A percentile compares a stretch with the other conserved stretches of the same genome.
Evolutionary conservation across 768 basidiomycete genomes (phyloP).

Genomic region (Amanita muscaria): DNA sequence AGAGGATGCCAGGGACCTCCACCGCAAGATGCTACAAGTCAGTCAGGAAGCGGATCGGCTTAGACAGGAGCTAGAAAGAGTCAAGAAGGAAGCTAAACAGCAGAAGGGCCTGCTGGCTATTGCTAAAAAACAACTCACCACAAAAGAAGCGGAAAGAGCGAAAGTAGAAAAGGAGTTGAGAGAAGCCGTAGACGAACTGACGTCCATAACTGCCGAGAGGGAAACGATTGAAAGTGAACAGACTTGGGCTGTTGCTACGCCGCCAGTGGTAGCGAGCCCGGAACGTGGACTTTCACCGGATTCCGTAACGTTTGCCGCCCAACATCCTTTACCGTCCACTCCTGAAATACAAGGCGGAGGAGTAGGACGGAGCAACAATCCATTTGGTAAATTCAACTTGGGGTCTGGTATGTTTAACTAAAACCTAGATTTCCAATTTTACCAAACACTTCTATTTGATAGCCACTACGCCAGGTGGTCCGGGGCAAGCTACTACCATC

Average conservation of each 20-base stretch:
- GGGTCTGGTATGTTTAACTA: slow-evolving; percentile 31
- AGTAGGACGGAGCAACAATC: slow-evolving; percentile 68
- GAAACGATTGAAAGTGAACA: slow-evolving; percentile 47
- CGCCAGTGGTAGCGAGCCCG: slow-evolving; percentile 13
- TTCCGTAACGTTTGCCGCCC: slow-evolving; percentile 50
- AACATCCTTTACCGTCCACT: slow-evolving; percentile 64
- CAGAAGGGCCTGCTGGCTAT: slow-evolving; percentile 95
- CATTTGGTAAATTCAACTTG: slow-evolving; percentile 69
- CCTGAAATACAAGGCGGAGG: slow-evolving; percentile 53
- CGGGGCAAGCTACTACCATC: slow-evolving; percentile 16
- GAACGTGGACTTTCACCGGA: slow-evolving; percentile 35
- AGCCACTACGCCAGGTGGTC: slow-evolving; percentile 21
- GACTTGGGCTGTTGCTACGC: slow-evolving; percentile 18
- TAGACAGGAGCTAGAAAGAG: slow-evolving; percentile 75
- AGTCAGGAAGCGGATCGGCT: slow-evolving; percentile 61
- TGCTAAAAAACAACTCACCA: slow-evolving; percentile 84
- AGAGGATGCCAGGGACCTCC: slow-evolving; percentile 84
- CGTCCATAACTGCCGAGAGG: slow-evolving; percentile 44
- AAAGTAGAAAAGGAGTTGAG: slow-evolving; percentile 66
- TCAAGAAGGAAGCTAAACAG: slow-evolving; percentile 90
- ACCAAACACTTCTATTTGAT: slow-evolving; percentile 28
- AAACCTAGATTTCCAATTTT: slow-evolving; percentile 53
- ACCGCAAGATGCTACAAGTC: slow-evolving; percentile 76
- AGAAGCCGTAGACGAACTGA: slow-evolving; percentile 50
- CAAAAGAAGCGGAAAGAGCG: slow-evolving; percentile 70